Evolutionary conservation across 192 early-diverging fungal genomes (phyloP).

Genomic region (Obelidium mucronatum): DNA sequence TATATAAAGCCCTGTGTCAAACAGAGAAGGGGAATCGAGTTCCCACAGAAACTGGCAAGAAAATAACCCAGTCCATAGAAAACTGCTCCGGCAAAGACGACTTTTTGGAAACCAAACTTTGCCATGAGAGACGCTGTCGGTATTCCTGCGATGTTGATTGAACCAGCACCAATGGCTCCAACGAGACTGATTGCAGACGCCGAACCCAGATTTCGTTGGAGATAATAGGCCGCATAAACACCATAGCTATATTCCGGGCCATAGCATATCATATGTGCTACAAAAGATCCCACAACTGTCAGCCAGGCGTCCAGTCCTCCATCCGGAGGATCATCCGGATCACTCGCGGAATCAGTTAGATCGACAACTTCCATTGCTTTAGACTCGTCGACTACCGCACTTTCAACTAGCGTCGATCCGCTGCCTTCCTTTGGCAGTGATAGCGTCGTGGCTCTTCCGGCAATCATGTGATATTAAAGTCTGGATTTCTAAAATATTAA

Average conservation of each 20-base stretch:
- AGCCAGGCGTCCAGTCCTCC: background rate
- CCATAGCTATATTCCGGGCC: background rate
- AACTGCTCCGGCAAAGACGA: slow-evolving; percentile 54
- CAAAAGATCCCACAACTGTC: background rate
- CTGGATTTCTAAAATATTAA: too few relatives aligned
- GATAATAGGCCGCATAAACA: background rate
- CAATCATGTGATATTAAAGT: too few relatives aligned
- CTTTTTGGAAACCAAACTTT: slow-evolving; percentile 56
- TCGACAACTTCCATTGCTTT: too few relatives aligned
- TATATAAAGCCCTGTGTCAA: slow-evolving; percentile 1
- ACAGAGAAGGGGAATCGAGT: background rate
- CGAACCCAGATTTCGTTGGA: background rate
- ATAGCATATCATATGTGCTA: background rate
- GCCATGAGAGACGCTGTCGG: slow-evolving; percentile 38
- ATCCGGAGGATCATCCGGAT: too few relatives aligned
- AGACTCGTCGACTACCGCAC: too few relatives aligned
- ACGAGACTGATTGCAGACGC: background rate
- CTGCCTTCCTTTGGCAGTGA: too few relatives aligned
- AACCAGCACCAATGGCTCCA: slow-evolving; percentile 33
- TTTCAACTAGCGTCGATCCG: too few relatives aligned
- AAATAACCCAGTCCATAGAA: slow-evolving; percentile 39
- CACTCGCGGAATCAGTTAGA: too few relatives aligned
- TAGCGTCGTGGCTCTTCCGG: too few relatives aligned
- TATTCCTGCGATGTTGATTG: slow-evolving; percentile 40
- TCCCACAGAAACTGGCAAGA: slow-evolving; percentile 4